These are phyloP conservation scores for Crithidia brevicula DNA, from an alignment of 208 protist genomes.

Conservation along the genomic window DNA sequence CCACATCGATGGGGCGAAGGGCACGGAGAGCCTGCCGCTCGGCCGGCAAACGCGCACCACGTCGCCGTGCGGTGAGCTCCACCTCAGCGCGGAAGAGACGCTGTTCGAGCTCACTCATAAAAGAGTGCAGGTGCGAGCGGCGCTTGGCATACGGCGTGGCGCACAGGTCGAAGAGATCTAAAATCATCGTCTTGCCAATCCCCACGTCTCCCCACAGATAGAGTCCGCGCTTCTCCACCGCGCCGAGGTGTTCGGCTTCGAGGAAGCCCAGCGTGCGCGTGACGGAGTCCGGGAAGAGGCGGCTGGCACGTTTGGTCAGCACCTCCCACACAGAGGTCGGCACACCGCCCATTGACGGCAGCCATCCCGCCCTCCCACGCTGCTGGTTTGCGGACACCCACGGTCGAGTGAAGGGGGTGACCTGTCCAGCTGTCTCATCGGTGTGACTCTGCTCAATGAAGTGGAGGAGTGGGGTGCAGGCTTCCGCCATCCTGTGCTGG, in stretches of 20 bases:
- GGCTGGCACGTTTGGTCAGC: neutral
- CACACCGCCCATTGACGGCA: neutral
- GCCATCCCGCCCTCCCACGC: neutral
- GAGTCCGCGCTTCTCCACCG: slow-evolving; percentile 70
- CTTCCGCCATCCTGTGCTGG: slow-evolving; percentile 67
- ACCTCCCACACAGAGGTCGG: neutral
- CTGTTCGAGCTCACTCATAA: slow-evolving; percentile 89
- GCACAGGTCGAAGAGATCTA: slow-evolving; percentile 93
- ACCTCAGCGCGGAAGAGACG: slow-evolving; percentile 61
- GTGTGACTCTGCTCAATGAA: slow-evolving; percentile 39
- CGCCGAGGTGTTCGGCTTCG: slow-evolving; percentile 62
- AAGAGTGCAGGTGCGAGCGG: slow-evolving; percentile 92
- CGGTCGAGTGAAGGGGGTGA: slow-evolving; percentile 6
- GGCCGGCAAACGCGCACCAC: slow-evolving; percentile 13
- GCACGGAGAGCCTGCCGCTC: slow-evolving; percentile 18
- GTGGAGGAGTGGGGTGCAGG: slow-evolving; percentile 63
- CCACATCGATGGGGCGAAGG: slow-evolving; percentile 68
- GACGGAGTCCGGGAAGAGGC: slow-evolving; percentile 25
- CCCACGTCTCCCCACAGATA: slow-evolving; percentile 95
- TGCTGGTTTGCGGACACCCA: neutral
- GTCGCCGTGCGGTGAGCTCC: slow-evolving; percentile 24
- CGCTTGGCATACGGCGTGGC: slow-evolving; percentile 76
- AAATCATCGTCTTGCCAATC: slow-evolving; percentile 94
- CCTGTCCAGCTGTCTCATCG: slow-evolving; percentile 20
- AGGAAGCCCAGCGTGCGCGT: slow-evolving; percentile 39